phyloP scores from a whole-genome alignment of 2,329 filamentous ascomycete genomes.

The Aspergillus jensenii region DNA sequence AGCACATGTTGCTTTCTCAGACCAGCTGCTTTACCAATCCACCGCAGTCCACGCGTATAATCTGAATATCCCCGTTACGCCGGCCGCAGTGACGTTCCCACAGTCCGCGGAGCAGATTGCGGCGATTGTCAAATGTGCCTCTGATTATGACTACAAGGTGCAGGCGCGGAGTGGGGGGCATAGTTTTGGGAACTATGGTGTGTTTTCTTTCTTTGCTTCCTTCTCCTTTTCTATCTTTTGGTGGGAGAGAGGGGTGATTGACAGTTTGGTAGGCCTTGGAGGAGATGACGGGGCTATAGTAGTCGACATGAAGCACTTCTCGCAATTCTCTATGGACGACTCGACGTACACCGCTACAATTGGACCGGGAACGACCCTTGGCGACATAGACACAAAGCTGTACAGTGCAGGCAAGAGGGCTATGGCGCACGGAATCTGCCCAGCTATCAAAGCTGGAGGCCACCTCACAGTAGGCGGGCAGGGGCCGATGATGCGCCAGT shows the following conservation, averaged over 20 bases:
- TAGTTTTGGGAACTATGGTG: constrained; percentile 53
- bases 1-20: too few species aligned
- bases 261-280: constrained; percentile 17
- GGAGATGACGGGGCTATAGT: constrained; percentile 31
- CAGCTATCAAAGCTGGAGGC: constrained; percentile 41
- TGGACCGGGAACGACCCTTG: constrained; percentile 33
- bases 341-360: constrained; percentile 33
- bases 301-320: constrained; percentile 32
- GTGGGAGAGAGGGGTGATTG: not conserved
- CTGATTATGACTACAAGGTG: constrained; percentile 45
- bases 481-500: constrained; percentile 45
- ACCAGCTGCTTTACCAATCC: too few species aligned
- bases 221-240: too few species aligned
- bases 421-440: constrained; percentile 41
- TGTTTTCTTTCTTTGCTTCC: not conserved
- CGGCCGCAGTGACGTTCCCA: constrained; percentile 35
- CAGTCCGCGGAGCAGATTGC: constrained; percentile 42
- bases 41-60: constrained; percentile 20
- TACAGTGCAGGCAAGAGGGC: constrained; percentile 32
- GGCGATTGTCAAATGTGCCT: constrained; percentile 49
- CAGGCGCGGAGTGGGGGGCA: constrained; percentile 56
- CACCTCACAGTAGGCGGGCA: constrained; percentile 42
- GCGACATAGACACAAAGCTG: constrained; percentile 32
- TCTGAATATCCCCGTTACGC: constrained; percentile 26
- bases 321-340: constrained; percentile 33